These are phyloP conservation scores for Claviceps lovelessii DNA, from an alignment of 2,329 filamentous ascomycete genomes.

Conservation along the genomic window DNA sequence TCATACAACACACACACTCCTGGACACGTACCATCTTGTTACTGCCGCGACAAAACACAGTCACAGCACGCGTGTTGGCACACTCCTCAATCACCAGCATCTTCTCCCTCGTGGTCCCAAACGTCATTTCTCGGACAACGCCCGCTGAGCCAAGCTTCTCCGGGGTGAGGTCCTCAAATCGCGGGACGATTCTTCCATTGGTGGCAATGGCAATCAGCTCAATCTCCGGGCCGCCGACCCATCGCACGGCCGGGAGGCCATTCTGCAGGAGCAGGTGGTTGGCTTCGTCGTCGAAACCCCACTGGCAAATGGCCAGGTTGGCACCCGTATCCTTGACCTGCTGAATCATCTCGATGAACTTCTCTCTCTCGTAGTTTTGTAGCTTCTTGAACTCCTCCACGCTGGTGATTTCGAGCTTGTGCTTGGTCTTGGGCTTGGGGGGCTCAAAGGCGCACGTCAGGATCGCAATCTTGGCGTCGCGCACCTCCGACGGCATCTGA, in stretches of 20 bases:
- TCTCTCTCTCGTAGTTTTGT: slow-evolving; percentile 87
- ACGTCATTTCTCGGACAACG: slow-evolving; percentile 84
- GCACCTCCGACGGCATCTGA: slow-evolving; percentile 93
- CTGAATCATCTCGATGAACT: slow-evolving; percentile 97
- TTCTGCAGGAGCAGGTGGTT: slow-evolving; percentile 96
- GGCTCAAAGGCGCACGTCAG: slow-evolving; percentile 96
- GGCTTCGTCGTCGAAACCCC: slow-evolving; percentile 98
- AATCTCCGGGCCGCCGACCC: slow-evolving; percentile 96
- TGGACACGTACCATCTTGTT: slow-evolving; percentile 80
- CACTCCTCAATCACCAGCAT: slow-evolving; percentile 99
- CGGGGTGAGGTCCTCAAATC: slow-evolving; percentile 84
- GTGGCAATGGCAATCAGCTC: slow-evolving; percentile 97
- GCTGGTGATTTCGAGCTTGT: slow-evolving; percentile 92
- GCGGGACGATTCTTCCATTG: slow-evolving; percentile 91
- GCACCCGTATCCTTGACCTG: slow-evolving; percentile 96
- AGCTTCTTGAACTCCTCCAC: slow-evolving; percentile 98
- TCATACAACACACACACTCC: background rate
- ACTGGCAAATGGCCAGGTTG: slow-evolving; percentile 96
- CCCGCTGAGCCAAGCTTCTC: slow-evolving; percentile 88
- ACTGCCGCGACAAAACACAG: slow-evolving; percentile 88
- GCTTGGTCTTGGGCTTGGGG: slow-evolving; percentile 98
- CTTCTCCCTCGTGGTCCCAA: slow-evolving; percentile 95
- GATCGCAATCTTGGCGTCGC: slow-evolving; percentile 92
- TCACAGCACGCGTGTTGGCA: slow-evolving; percentile 92
- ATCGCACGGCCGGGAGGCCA: slow-evolving; percentile 85